Evolutionary conservation across 768 basidiomycete genomes (phyloP).

Genomic region (Suillus clintonianus): DNA sequence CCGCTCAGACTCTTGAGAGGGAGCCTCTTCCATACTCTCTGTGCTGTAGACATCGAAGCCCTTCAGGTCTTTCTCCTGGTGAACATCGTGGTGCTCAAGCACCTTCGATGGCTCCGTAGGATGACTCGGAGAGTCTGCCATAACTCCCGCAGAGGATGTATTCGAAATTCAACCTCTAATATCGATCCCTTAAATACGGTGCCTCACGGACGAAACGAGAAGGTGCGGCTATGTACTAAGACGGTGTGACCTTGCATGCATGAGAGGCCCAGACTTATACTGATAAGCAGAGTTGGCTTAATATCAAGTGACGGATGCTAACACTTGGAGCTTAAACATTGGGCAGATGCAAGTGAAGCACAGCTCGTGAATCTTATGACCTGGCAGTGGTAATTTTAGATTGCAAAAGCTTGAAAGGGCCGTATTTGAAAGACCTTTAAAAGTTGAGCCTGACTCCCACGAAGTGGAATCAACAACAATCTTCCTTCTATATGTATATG

Average conservation of each 20-base stretch:
- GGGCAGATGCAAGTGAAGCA: neutral
- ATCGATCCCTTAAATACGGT: neutral
- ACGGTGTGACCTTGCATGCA: neutral
- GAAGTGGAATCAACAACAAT: neutral
- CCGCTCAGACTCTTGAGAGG: constrained; percentile 4
- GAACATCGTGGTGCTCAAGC: neutral
- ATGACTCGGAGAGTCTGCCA: neutral
- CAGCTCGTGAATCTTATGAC: neutral
- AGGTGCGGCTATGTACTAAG: neutral
- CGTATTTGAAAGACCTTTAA: neutral
- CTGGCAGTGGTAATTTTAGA: neutral
- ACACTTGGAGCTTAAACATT: neutral
- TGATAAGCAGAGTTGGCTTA: neutral
- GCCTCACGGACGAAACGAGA: neutral
- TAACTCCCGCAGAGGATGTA: neutral
- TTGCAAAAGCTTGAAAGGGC: neutral
- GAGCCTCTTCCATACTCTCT: neutral
- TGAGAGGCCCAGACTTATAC: neutral
- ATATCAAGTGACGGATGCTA: neutral
- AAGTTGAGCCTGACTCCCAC: neutral
- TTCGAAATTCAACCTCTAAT: neutral
- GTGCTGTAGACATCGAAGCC: neutral
- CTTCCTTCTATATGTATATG: too few species aligned
- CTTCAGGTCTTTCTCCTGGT: constrained; percentile 2
- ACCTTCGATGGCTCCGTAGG: neutral